These are phyloP conservation scores for Cercospora zeina DNA, from an alignment of 2,329 filamentous ascomycete genomes.

Conservation along the genomic window DNA sequence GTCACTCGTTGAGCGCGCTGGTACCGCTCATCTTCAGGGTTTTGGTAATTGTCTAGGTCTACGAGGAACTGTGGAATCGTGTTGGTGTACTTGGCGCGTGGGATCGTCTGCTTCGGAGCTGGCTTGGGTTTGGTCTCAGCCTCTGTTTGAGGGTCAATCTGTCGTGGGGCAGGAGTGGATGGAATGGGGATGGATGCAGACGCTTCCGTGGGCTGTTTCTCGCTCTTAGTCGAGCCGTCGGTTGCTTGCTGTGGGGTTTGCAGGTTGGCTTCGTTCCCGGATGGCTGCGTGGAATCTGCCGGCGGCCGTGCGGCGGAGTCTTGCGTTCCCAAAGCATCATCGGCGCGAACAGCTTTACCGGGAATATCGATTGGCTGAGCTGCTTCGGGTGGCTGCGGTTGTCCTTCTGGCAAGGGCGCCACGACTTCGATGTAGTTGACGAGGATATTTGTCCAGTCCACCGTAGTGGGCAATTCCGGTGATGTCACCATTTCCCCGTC, in stretches of 20 bases:
- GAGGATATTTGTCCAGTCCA: constrained; percentile 95
- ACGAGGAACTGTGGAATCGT: constrained; percentile 81
- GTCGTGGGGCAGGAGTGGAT: constrained; percentile 18
- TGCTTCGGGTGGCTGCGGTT: constrained; percentile 33
- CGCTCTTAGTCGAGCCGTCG: constrained; percentile 25
- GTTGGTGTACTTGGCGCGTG: constrained; percentile 64
- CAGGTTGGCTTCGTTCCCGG: constrained; percentile 31
- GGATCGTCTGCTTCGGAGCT: constrained; percentile 38
- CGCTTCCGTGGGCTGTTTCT: constrained; percentile 14
- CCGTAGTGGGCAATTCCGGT: constrained; percentile 83
- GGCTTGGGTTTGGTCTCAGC: constrained; percentile 22
- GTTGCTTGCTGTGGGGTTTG: constrained; percentile 27
- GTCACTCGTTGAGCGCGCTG: constrained; percentile 73
- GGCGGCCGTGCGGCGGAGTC: constrained; percentile 58
- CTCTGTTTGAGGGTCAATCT: constrained; percentile 15
- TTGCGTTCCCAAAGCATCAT: constrained; percentile 27
- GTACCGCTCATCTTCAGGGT: constrained; percentile 70
- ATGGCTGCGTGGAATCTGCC: constrained; percentile 23
- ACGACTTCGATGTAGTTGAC: constrained; percentile 95
- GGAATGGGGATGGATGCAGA: constrained; percentile 21
- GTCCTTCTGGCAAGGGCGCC: constrained; percentile 31
- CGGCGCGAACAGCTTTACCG: constrained; percentile 33
- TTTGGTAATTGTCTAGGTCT: constrained; percentile 67
- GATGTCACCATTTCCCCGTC: constrained; percentile 92
- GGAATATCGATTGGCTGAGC: constrained; percentile 38